Conservation (phyloP, 2,329 filamentous ascomycete species). For the Biscogniauxia marginata region DNA sequence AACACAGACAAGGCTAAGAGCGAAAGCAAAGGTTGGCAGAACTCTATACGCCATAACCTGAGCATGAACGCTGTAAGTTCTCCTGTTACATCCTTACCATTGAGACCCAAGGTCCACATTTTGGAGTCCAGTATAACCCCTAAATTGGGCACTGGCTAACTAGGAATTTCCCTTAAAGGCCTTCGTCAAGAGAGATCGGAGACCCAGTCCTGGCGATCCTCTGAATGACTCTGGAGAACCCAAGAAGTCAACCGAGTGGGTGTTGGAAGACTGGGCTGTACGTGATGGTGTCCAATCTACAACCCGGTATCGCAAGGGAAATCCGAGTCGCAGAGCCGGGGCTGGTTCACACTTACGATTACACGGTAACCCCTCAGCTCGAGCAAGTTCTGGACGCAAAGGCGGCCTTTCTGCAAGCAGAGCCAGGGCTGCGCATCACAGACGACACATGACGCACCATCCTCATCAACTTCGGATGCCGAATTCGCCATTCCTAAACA, state of each 20-base stretch:
- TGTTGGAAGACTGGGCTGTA: conserved; percentile 68
- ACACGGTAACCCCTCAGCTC: conserved; percentile 15
- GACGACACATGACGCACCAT: not conserved
- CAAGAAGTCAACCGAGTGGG: conserved; percentile 75
- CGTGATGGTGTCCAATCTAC: conserved; percentile 78
- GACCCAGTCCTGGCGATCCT: conserved; percentile 38
- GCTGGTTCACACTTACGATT: conserved; percentile 1
- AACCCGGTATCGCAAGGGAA: conserved; percentile 68
- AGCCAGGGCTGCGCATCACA: conserved; percentile 18
- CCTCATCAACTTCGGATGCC: conserved; percentile 1
- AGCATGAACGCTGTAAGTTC: conserved; percentile 86
- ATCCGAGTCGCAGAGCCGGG: conserved; percentile 30
- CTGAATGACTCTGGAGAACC: conserved; percentile 44
- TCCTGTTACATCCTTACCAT: not conserved
- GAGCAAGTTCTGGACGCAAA: conserved; percentile 28
- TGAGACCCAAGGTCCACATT: not conserved
- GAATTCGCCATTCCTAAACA: conserved; percentile 7
- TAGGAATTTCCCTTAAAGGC: conserved; percentile 25
- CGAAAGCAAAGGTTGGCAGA: conserved; percentile 79
- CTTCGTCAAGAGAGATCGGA: conserved; percentile 44
- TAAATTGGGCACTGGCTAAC: not conserved
- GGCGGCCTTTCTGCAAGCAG: conserved; percentile 27
- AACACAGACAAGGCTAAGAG: conserved; percentile 74
- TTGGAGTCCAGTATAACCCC: not conserved
- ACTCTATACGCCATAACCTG: conserved; percentile 91